A percentile compares a stretch with the other conserved stretches of the same genome.
phyloP scores from a whole-genome alignment of 129 eudicot species.

The Arctium minus region DNA sequence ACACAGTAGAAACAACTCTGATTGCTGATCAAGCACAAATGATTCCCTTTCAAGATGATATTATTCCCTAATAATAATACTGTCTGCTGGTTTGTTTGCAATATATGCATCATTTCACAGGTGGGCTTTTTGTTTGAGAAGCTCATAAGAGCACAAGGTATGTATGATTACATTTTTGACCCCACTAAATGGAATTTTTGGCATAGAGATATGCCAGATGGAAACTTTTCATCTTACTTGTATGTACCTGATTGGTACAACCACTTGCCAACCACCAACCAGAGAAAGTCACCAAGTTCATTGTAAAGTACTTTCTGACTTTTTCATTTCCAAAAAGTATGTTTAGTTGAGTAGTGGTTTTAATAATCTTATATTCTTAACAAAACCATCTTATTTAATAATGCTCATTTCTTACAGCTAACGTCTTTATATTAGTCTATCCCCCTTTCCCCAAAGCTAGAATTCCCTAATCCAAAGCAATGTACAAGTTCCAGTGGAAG shows the following conservation, averaged over 20 bases:
- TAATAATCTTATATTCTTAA: constrained; percentile 23
- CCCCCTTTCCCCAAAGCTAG: neutral
- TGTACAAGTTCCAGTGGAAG: constrained; percentile 1
- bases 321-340: constrained; percentile 7
- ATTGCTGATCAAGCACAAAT: neutral
- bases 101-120: constrained; percentile 20
- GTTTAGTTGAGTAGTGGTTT: constrained; percentile 27
- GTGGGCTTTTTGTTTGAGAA: constrained; percentile 13
- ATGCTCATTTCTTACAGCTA: constrained; percentile 44
- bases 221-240: constrained; percentile 20
- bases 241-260: constrained; percentile 49
- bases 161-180: constrained; percentile 24
- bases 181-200: constrained; percentile 23
- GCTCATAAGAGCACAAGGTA: constrained; percentile 21
- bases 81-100: constrained; percentile 22
- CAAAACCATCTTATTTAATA: constrained; percentile 21
- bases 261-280: constrained; percentile 56
- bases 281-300: constrained; percentile 22
- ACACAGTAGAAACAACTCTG: constrained; percentile 13
- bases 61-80: constrained; percentile 24
- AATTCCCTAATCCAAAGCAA: neutral
- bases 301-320: constrained; percentile 12
- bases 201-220: constrained; percentile 33
- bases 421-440: constrained; percentile 4
- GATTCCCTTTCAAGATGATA: constrained; percentile 11